Conservation (phyloP, 2,329 filamentous ascomycete species). For the Aspergillus felis region DNA sequence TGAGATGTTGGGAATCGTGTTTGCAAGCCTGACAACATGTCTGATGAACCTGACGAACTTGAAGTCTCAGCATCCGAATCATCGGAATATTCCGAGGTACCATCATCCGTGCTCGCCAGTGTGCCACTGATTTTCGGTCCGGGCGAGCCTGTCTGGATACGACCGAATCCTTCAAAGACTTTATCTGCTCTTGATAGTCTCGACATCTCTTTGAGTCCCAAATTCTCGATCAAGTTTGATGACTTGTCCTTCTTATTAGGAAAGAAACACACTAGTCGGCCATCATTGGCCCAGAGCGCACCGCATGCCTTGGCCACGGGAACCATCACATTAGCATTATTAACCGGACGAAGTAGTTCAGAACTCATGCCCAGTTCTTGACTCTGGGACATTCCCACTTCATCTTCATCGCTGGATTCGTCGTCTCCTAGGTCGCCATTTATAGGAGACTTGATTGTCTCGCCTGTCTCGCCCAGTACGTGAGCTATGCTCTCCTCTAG, state of each 20-base stretch:
- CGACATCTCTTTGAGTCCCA: conserved; percentile 47
- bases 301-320: conserved; percentile 59
- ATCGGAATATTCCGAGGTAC: conserved; percentile 44
- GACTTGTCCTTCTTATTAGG: conserved; percentile 50
- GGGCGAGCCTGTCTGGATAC: conserved; percentile 51
- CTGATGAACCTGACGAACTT: conserved; percentile 44
- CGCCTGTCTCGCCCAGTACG: conserved; percentile 56
- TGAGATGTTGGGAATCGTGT: conserved; percentile 48
- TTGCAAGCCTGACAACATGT: conserved; percentile 43
- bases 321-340: conserved; percentile 62
- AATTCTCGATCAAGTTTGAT: conserved; percentile 46
- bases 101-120: conserved; percentile 43
- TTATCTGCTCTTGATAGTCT: conserved; percentile 47
- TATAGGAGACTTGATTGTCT: conserved; percentile 42
- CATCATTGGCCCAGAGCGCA: conserved; percentile 55
- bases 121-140: conserved; percentile 40
- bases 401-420: conserved; percentile 80
- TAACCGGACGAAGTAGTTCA: conserved; percentile 50
- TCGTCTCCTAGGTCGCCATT: conserved; percentile 55
- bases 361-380: conserved; percentile 48
- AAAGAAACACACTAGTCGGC: conserved; percentile 57
- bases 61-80: conserved; percentile 60
- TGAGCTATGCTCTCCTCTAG: conserved; percentile 55
- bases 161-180: conserved; percentile 62
- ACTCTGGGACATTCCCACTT: conserved; percentile 45